Percentiles rank a stretch among this genome's conserved stretches.
Evolutionary conservation across 192 early-diverging fungal species (phyloP).

Genomic region (Podila epigama): DNA sequence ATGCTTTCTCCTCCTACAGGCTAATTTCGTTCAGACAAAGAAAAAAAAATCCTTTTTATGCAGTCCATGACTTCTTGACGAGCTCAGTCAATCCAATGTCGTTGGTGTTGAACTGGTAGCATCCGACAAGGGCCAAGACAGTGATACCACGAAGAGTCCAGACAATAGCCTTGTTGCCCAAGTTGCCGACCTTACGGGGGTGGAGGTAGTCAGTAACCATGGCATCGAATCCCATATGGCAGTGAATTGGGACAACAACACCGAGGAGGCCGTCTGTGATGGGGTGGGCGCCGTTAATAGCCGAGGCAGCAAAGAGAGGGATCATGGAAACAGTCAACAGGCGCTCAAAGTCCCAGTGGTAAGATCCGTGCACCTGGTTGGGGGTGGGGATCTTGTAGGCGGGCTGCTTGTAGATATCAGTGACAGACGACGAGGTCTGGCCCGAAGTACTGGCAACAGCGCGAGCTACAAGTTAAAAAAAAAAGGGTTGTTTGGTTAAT

Average conservation of each 20-base stretch:
- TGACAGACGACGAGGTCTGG: slow-evolving; percentile 22
- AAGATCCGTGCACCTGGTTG: slow-evolving; percentile 83
- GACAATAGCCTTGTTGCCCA: slow-evolving; percentile 65
- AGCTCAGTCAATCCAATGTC: slow-evolving; percentile 95
- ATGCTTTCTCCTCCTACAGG: not conserved
- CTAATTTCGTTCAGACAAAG: not conserved
- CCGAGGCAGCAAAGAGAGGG: slow-evolving; percentile 80
- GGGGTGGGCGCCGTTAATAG: slow-evolving; percentile 82
- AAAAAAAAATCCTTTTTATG: slow-evolving; percentile 49
- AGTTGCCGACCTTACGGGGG: slow-evolving; percentile 67
- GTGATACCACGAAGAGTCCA: slow-evolving; percentile 77
- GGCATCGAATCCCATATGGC: slow-evolving; percentile 84
- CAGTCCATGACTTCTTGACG: slow-evolving; percentile 85
- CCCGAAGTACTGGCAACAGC: slow-evolving; percentile 12
- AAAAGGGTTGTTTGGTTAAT: not conserved
- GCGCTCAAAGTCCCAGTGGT: slow-evolving; percentile 98
- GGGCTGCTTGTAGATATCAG: slow-evolving; percentile 50
- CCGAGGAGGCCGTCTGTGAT: slow-evolving; percentile 90
- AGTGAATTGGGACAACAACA: slow-evolving; percentile 89
- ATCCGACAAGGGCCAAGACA: slow-evolving; percentile 78
- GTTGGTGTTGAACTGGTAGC: slow-evolving; percentile 94
- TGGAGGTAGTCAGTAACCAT: slow-evolving; percentile 84
- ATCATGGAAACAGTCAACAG: slow-evolving; percentile 76
- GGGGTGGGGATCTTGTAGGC: slow-evolving; percentile 52
- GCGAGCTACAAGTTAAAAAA: slow-evolving; percentile 17